Conservation (phyloP, 2,329 filamentous ascomycete genomes). For the Cordyceps javanica region DNA sequence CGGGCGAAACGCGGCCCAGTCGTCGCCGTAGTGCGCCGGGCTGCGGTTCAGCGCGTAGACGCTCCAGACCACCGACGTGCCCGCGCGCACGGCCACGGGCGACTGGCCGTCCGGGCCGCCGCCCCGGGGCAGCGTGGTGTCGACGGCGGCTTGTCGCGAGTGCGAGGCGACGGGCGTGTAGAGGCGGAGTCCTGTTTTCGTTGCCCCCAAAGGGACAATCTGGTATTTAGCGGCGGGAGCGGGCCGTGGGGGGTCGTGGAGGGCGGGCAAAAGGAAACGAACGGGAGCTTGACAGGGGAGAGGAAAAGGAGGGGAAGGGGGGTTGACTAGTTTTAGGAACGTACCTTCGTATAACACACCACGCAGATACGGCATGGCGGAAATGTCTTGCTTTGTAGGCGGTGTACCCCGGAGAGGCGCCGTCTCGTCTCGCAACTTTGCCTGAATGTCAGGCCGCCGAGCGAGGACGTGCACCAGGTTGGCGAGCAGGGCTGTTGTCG, state of each 20-base stretch:
- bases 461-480: conserved; percentile 4
- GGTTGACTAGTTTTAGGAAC: no score
- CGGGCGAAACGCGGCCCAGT: conserved; percentile 8
- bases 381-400: conserved; percentile 3
- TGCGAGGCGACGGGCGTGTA: conserved; percentile 26
- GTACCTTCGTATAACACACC: conserved; percentile 7
- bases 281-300: not conserved
- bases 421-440: not conserved
- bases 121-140: conserved; percentile 45
- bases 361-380: conserved; percentile 2
- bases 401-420: not conserved
- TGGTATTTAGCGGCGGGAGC: no score
- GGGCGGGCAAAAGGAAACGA: not conserved
- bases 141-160: conserved; percentile 27
- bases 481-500: conserved; percentile 5
- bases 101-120: conserved; percentile 42
- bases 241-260: not conserved
- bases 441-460: not conserved
- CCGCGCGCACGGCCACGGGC: conserved; percentile 44
- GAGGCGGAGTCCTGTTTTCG: not conserved
- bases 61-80: conserved; percentile 30
- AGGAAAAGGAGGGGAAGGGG: no score
- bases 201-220: no score
- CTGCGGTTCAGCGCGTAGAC: conserved; percentile 9
- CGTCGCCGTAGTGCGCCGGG: conserved; percentile 6